Evolutionary conservation across 164 flowering plant genomes (phyloP).

Genomic region (Berberis thunbergii): DNA sequence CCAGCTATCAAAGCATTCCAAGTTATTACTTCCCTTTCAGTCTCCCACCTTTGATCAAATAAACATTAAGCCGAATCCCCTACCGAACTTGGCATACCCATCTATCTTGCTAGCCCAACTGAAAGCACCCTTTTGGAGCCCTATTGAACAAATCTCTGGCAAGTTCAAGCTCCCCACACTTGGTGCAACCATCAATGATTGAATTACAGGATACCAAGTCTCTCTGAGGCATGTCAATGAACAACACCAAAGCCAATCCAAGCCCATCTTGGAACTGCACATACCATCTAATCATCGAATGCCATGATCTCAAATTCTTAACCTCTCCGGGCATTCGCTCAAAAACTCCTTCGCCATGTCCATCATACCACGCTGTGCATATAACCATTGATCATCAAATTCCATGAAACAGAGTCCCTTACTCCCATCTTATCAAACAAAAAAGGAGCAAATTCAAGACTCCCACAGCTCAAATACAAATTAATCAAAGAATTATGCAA

Average conservation of each 20-base stretch:
- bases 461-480: conserved; percentile 38
- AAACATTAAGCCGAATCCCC: conserved; percentile 29
- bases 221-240: conserved; percentile 47
- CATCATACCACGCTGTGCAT: conserved; percentile 44
- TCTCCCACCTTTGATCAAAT: conserved; percentile 43
- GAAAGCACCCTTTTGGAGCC: conserved; percentile 41
- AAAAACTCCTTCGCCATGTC: conserved; percentile 42
- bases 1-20: conserved; percentile 70
- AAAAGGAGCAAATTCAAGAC: conserved; percentile 27
- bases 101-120: conserved; percentile 57
- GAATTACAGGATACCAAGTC: conserved; percentile 67
- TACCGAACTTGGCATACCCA: conserved; percentile 49
- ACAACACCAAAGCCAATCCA: conserved; percentile 34
- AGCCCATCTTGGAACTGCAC: conserved; percentile 26
- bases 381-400: conserved; percentile 56
- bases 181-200: conserved; percentile 53
- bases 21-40: conserved; percentile 40
- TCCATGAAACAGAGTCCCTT: conserved; percentile 53
- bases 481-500: conserved; percentile 47
- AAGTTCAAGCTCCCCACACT: conserved; percentile 41
- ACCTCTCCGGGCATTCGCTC: conserved; percentile 33
- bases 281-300: conserved; percentile 53
- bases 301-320: conserved; percentile 56
- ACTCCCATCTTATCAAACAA: conserved; percentile 45
- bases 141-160: conserved; percentile 37